These are phyloP conservation scores for Phylloboletellus chloephorus DNA, from an alignment of 1,284 basidiomycete species.

Conservation along the genomic window DNA sequence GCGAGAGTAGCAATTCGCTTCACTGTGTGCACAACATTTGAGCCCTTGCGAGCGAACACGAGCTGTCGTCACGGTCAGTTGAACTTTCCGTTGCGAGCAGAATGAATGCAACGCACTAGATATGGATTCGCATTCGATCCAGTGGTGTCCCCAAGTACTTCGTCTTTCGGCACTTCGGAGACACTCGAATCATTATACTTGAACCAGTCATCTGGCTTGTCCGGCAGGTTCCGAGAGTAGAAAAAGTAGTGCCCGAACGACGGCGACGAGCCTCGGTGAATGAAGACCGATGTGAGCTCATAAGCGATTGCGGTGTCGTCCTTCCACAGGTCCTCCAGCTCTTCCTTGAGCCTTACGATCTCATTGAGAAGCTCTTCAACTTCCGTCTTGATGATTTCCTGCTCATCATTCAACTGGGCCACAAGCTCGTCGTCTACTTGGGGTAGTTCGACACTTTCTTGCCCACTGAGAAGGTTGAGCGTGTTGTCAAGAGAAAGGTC, in stretches of 20 bases:
- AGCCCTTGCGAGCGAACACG: constrained; percentile 73
- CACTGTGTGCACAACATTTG: constrained; percentile 71
- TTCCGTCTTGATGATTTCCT: constrained; percentile 50
- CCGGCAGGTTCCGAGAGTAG: constrained; percentile 77
- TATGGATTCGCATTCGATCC: constrained; percentile 80
- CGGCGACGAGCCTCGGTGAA: constrained; percentile 84
- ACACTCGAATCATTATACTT: constrained; percentile 93
- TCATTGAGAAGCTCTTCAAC: constrained; percentile 56
- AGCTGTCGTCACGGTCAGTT: constrained; percentile 41
- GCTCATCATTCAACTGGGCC: constrained; percentile 48
- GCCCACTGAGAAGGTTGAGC: constrained; percentile 49
- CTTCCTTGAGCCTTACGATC: constrained; percentile 55
- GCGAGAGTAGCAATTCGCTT: constrained; percentile 45
- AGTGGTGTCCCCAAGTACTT: constrained; percentile 75
- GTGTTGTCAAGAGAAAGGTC: constrained; percentile 48
- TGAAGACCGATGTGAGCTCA: constrained; percentile 92
- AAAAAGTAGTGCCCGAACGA: constrained; percentile 88
- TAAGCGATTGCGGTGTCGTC: constrained; percentile 70
- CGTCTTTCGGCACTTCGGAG: constrained; percentile 63
- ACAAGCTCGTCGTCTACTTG: constrained; percentile 54
- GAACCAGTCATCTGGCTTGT: constrained; percentile 79
- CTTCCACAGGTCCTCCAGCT: constrained; percentile 77
- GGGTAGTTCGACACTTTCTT: constrained; percentile 37
- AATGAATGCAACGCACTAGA: constrained; percentile 47
- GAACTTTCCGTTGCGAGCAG: constrained; percentile 2